These are phyloP conservation scores for Populus simonii DNA, from an alignment of 345 rosid genomes.

Conservation along the genomic window DNA sequence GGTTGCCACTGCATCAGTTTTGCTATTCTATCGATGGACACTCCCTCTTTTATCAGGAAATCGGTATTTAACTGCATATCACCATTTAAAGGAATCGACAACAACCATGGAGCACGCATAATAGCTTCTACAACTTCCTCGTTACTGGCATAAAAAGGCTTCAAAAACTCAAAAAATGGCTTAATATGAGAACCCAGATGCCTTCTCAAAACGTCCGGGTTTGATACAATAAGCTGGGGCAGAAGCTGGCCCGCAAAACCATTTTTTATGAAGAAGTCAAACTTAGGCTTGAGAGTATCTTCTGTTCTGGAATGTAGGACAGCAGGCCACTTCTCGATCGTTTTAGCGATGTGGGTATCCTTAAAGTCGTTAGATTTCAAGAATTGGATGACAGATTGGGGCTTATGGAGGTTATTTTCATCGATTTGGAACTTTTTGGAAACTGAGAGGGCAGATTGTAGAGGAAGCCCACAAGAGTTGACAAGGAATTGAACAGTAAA, in stretches of 20 bases:
- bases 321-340: slow-evolving; percentile 3
- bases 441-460: slow-evolving; percentile 6
- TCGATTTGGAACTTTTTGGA: slow-evolving; percentile 5
- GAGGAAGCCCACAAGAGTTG: not conserved
- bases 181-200: not conserved
- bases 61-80: no score
- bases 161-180: slow-evolving; percentile 9
- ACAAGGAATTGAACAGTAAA: slow-evolving; percentile 6
- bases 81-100: no score
- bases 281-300: slow-evolving; percentile 16
- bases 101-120: no score
- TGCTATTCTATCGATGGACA: no score
- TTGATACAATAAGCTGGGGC: not conserved
- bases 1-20: no score
- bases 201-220: slow-evolving; percentile 1
- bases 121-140: no score
- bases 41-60: no score
- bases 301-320: slow-evolving; percentile 13
- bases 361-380: slow-evolving; percentile 18
- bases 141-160: no score
- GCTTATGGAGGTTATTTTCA: not conserved
- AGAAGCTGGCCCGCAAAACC: slow-evolving; percentile 15
- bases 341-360: slow-evolving; percentile 15
- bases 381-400: slow-evolving; percentile 13
- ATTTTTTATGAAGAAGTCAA: slow-evolving; percentile 10